Evolutionary conservation across 768 basidiomycete species (phyloP), one percentile per base, ranked within the genome.

Genomic region (Leccinum aurantiacum): DNA sequence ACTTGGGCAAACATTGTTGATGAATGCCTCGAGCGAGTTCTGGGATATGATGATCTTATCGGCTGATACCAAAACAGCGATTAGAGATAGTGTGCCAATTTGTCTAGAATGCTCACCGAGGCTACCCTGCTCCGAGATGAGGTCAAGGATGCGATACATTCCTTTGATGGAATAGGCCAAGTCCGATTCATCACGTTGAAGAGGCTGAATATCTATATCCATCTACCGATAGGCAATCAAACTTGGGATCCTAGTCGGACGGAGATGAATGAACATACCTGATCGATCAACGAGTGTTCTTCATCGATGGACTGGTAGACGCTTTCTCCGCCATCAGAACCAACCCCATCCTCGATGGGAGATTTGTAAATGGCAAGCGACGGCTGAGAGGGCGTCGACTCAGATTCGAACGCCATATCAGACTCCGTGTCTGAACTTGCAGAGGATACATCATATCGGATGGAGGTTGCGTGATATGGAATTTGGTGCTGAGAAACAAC

Each of bases 31-130:
- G 13, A 87, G 71, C 3, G 82, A 80, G 3, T 77, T 71, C 66
- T 85, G 83, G 2, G 76, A 74, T 29, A 88, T 87, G 68, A 87
- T 81, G 33, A 87, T 79, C 65, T 88, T 87, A 63, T 86, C 84
- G 41, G 85, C 85, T 85, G 60, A 54, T 53, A 17, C 29, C n/a
- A 53, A 9, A 54, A n/a, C 17, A 24, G 54, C 14, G 1, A 37
- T 59, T 10, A 35, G 10, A 41, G 35, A 9, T 37, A 15, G 6
- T 5, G 22, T 2, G 22, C 6, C 5, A 1, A 29, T 8, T 15
- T 14, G 4, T 53, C 7, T 22, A 11, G 22, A 13, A 47, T 25
- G 9, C 69, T 58, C 62, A 84, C 85, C 85, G 6, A 84, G 74
- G 1, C 84, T 82, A 1, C 79, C 79, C 50, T 77, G 72, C 59